Evolutionary conservation across 768 basidiomycete species (phyloP), one percentile per base, ranked within the genome.

Genomic region (Mycena capillaripes): DNA sequence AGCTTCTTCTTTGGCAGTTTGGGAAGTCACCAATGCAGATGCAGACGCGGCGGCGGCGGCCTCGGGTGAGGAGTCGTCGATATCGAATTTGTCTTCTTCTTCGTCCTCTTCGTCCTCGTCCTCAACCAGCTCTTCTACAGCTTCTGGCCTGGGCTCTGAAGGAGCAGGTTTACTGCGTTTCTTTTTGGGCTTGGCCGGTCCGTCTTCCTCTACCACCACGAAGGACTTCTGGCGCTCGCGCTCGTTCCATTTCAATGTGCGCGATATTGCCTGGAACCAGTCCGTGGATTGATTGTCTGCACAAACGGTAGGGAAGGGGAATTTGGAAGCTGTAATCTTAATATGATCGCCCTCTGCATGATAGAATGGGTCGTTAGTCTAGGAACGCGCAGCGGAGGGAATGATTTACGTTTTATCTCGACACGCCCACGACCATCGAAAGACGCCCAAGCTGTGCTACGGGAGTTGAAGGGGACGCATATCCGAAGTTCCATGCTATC

Each of bases 161-260:
- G 73, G 71, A 64, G 70, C 64, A 71, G 64, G 76, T 64, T 77
- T 76, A 27, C 58, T 70, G 32, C 63, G 75, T 63, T 78, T 83
- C 66, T 76, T 81, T 70, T 80, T 83, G 9, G 74, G 78, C 74
- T 89, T 89, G 19, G 83, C 78, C 0, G 92, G 90, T 36, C 89
- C 91, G 32, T 75, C 70, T 78, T 98, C 97, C 80, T 99, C 98
- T 27, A 99, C 96, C 23, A 99, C 95, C 50, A 99, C 98, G 76
- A 99, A 99, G 8, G 97, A 98, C 80, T 99, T 99, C 80, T 99
- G 98, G 55, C 98, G 91, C 83, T 99, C 96, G 27, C 97, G 91
- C 82, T 99, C 97, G 84, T 99, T 99, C 98, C 98, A 99, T 81
- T 98, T 97, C 58, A 99, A 86, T 11, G 97, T 99, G 27, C 98